Percentiles rank a stretch among this genome's conserved stretches.
These are phyloP conservation scores for Thielaviopsis punctulata DNA, from an alignment of 2,329 filamentous ascomycete genomes.

Conservation along the genomic window DNA sequence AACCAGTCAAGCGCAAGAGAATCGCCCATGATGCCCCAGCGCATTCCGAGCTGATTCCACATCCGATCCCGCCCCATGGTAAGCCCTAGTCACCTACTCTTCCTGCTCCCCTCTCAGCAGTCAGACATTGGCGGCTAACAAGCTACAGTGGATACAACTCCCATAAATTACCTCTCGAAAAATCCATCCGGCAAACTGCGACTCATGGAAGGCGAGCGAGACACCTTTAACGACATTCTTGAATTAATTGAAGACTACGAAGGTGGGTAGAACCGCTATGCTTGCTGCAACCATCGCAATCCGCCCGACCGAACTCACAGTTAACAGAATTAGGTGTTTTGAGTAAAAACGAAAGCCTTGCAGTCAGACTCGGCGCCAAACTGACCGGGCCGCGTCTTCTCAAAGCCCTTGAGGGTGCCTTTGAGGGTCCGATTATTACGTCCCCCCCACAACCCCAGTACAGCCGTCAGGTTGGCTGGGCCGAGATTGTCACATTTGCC, in stretches of 20 bases:
- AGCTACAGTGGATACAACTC: conserved; percentile 10
- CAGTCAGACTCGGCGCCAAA: conserved; percentile 68
- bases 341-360: conserved; percentile 72
- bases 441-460: conserved; percentile 35
- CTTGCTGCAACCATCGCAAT: background rate
- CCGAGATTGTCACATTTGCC: conserved; percentile 73
- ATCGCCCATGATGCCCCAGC: conserved; percentile 9
- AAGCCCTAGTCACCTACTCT: background rate
- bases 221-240: conserved; percentile 58
- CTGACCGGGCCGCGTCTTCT: conserved; percentile 68
- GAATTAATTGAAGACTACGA: conserved; percentile 64
- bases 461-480: conserved; percentile 48
- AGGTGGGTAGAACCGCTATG: conserved; percentile 24
- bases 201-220: conserved; percentile 37
- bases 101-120: background rate
- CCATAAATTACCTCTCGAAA: conserved; percentile 36
- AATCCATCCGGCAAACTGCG: conserved; percentile 27
- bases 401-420: conserved; percentile 71
- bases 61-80: conserved; percentile 9
- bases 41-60: conserved; percentile 9
- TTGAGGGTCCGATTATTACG: conserved; percentile 57
- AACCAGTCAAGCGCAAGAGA: conserved; percentile 11
- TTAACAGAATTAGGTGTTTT: conserved; percentile 40
- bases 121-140: background rate
- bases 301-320: background rate